Base-by-base conservation (phyloP, 2,329 filamentous ascomycete genomes). In the Piedraia hortae region DNA sequence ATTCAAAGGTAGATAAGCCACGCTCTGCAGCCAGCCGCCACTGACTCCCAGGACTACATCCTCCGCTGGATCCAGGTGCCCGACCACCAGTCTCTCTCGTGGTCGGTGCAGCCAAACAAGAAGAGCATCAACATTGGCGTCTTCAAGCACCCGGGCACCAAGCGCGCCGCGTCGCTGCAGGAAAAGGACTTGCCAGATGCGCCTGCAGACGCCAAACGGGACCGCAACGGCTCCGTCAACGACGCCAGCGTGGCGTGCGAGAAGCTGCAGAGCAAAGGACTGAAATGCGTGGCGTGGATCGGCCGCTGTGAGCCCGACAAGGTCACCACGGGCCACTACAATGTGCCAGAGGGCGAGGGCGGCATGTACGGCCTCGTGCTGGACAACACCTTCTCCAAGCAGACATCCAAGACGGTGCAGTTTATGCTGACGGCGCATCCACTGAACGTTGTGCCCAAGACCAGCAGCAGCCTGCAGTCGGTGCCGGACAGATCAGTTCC, bases 61-160 rank as follows among this genome's bases (percentile, higher is more conserved):
- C 75, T 97, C 26, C 77, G 85, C 41, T 97, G 85, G 82, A 74
- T 91, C 35, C 71, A 77, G 42, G 82, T 91, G 34, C 68, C 78
- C 25, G 68, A 77, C 31, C 72, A 72, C 24, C 70, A 90, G 45
- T 90, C 80, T 22, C 78, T 97, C 36, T 90, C 80, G 9, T 97
- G 85, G 85, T 91, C 77, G 39, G 64, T 97, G 17, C 80, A 93
- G 42, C 85, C 85, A 19, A 78, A 93, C 46, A 93, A 89, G 53
- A 93, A 91, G 51, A 91, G 82, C 27, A 71, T 97, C 47, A 91
- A 93, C 50, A 90, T 97, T 44, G 85, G 80, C 41, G 72, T 97
- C 39, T 88, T 97, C 48, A 93, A 91, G 45, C 85, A 93, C 44
- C 82, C 85, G 2, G 78, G 80, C 33, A 68, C 61, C 26, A 63